These are phyloP conservation scores for Exophiala sp. DNA, from an alignment of 2,329 filamentous ascomycete genomes.

Conservation along the genomic window DNA sequence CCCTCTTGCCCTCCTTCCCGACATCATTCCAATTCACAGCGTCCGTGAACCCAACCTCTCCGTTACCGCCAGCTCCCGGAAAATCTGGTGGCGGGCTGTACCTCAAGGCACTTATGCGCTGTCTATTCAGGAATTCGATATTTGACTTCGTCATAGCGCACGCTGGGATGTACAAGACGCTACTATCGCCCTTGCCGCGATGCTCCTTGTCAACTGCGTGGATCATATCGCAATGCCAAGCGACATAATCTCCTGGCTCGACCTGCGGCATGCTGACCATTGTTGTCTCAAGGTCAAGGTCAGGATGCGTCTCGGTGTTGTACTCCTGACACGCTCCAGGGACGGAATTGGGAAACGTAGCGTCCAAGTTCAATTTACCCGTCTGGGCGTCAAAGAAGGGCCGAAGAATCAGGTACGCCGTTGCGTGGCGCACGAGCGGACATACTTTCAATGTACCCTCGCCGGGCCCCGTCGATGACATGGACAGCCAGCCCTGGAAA, in stretches of 20 bases:
- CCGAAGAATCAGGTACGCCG: constrained; percentile 74
- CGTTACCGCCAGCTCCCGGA: constrained; percentile 52
- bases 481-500: constrained; percentile 84
- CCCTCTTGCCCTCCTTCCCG: constrained; percentile 47
- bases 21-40: constrained; percentile 39
- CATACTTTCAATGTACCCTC: constrained; percentile 82
- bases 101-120: constrained; percentile 66
- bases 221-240: constrained; percentile 56
- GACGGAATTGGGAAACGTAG: constrained; percentile 66
- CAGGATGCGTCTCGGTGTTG: constrained; percentile 61
- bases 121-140: constrained; percentile 65
- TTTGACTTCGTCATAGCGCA: constrained; percentile 77
- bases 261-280: constrained; percentile 72
- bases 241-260: constrained; percentile 69
- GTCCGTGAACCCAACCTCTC: constrained; percentile 40
- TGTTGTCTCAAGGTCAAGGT: constrained; percentile 62
- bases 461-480: constrained; percentile 67
- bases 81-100: constrained; percentile 70
- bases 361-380: constrained; percentile 40
- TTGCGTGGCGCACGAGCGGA: constrained; percentile 70
- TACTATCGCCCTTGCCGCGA: constrained; percentile 67
- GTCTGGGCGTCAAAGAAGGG: constrained; percentile 70
- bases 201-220: constrained; percentile 83
- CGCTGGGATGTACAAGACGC: constrained; percentile 84
- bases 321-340: constrained; percentile 69